Percentiles rank a stretch among this genome's conserved stretches.
phyloP scores from a whole-genome alignment of 345 rosid genomes.

The Gynandropsis gynandra region DNA sequence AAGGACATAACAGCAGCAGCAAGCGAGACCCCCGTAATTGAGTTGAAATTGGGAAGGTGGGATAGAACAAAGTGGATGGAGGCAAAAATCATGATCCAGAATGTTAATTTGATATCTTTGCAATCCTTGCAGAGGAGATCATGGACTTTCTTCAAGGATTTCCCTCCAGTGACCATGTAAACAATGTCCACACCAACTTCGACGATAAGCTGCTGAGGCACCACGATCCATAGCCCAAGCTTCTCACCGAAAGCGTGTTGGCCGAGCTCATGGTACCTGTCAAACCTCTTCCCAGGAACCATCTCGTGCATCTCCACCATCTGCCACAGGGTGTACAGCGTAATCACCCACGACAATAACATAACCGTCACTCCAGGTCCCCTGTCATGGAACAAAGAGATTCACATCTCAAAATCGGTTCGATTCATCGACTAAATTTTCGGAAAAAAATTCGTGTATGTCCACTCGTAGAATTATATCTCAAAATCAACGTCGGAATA shows the following conservation, averaged over 20 bases:
- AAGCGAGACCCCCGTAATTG: conserved; percentile 50
- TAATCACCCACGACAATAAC: conserved; percentile 56
- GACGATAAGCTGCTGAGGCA: conserved; percentile 70
- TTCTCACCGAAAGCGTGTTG: conserved; percentile 72
- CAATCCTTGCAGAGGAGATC: conserved; percentile 44
- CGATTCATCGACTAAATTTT: neutral
- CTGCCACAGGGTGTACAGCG: conserved; percentile 78
- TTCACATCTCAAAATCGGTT: neutral
- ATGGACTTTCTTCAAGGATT: conserved; percentile 66
- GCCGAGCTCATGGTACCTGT: conserved; percentile 75
- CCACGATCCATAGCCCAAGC: conserved; percentile 71
- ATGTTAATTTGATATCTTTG: conserved; percentile 39
- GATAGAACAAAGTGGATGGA: conserved; percentile 59
- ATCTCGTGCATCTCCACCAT: conserved; percentile 91
- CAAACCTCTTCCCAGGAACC: conserved; percentile 69
- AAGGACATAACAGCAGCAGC: conserved; percentile 88
- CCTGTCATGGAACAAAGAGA: conserved; percentile 32
- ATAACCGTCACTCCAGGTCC: conserved; percentile 59
- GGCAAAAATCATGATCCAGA: conserved; percentile 69
- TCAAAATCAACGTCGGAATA: neutral
- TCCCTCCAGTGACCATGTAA: conserved; percentile 83
- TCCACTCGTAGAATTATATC: too few species aligned
- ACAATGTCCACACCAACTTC: conserved; percentile 61
- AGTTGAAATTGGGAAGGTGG: conserved; percentile 72
- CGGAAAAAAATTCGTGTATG: neutral